These are phyloP conservation scores for Aspergillus bertholletiae DNA, from an alignment of 495 filamentous ascomycete genomes.

Conservation along the genomic window DNA sequence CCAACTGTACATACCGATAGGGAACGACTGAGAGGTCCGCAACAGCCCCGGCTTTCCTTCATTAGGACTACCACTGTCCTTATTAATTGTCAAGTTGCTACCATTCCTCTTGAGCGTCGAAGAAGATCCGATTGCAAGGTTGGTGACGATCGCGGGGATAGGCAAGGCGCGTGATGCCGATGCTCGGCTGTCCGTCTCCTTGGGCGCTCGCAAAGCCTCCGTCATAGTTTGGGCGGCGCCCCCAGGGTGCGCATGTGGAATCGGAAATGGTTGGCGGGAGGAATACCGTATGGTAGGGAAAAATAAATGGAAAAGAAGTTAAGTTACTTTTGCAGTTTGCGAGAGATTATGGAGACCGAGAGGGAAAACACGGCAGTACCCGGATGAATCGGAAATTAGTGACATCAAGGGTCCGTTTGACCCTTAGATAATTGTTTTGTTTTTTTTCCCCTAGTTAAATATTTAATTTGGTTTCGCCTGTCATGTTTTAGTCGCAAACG, in stretches of 20 bases:
- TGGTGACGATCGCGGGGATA: slow-evolving; percentile 23
- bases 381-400: slow-evolving; percentile 7
- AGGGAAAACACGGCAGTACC: not conserved
- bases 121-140: slow-evolving; percentile 1
- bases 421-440: not conserved
- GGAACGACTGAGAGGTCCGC: slow-evolving; percentile 19
- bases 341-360: not conserved
- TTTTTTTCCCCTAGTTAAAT: not conserved
- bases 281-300: not conserved
- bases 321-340: not conserved
- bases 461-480: not conserved
- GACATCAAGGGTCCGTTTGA: slow-evolving; percentile 7
- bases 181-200: slow-evolving; percentile 15
- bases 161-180: slow-evolving; percentile 17
- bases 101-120: slow-evolving; percentile 4
- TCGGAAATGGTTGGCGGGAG: not conserved
- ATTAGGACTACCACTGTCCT: slow-evolving; percentile 11
- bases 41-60: slow-evolving; percentile 9
- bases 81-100: slow-evolving; percentile 1
- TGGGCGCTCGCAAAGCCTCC: slow-evolving; percentile 24
- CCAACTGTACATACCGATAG: slow-evolving; percentile 19
- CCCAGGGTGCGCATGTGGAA: slow-evolving; percentile 18
- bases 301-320: not conserved
- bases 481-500: not conserved
- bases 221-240: slow-evolving; percentile 23